Evolutionary conservation across 2,329 filamentous ascomycete genomes (phyloP).

Genomic region (Nemania sp.): DNA sequence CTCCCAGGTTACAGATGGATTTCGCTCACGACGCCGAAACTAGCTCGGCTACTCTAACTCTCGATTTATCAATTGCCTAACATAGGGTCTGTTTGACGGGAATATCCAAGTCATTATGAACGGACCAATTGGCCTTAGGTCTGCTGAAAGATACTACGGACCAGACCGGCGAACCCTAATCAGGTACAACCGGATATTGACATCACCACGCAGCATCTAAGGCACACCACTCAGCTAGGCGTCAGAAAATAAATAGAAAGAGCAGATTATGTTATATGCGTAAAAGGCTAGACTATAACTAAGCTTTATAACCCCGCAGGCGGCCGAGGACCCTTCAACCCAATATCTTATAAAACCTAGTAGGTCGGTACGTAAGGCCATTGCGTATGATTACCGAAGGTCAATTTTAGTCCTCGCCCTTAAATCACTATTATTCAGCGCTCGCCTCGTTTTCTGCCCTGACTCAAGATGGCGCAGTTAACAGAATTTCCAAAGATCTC

Average conservation of each 20-base stretch:
- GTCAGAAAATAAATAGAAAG: background rate
- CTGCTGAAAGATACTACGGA: background rate
- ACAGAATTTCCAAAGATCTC: conserved; percentile 22
- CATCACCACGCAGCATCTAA: background rate
- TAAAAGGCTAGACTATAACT: too few species aligned
- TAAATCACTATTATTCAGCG: background rate
- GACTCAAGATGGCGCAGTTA: conserved; percentile 19
- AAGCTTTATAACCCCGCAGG: too few species aligned
- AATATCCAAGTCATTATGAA: background rate
- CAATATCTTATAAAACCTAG: too few species aligned
- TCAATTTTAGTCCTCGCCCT: background rate
- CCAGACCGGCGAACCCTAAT: background rate
- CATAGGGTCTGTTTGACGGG: background rate
- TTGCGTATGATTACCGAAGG: too few species aligned
- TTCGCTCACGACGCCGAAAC: background rate
- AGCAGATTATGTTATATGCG: too few species aligned
- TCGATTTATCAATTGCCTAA: background rate
- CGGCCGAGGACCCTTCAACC: too few species aligned
- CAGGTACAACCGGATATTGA: conserved; percentile 7
- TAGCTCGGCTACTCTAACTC: background rate
- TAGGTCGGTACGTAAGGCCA: too few species aligned
- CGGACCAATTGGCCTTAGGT: background rate
- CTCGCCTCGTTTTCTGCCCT: background rate
- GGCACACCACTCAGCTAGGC: background rate
- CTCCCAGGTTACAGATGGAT: background rate